Evolutionary conservation across 2,329 filamentous ascomycete genomes (phyloP).

Genomic region (Nemania bipapillata): DNA sequence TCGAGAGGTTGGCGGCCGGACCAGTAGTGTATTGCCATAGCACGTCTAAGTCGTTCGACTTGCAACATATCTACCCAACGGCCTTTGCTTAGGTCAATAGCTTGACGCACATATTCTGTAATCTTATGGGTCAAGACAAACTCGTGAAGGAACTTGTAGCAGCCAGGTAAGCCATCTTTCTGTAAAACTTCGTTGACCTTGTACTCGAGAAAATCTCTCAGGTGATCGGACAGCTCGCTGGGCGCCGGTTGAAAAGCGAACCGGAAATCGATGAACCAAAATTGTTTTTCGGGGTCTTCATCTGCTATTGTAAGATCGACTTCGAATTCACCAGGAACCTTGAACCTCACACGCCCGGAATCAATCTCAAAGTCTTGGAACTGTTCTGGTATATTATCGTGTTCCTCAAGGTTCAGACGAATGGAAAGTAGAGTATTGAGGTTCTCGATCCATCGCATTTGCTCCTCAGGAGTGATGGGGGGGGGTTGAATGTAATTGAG

Average conservation of each 20-base stretch:
- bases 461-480: slow-evolving; percentile 74
- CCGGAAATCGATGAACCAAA: slow-evolving; percentile 93
- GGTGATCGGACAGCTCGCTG: slow-evolving; percentile 66
- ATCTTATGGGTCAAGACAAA: slow-evolving; percentile 92
- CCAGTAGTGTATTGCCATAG: slow-evolving; percentile 93
- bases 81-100: slow-evolving; percentile 71
- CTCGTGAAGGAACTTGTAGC: slow-evolving; percentile 88
- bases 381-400: slow-evolving; percentile 76
- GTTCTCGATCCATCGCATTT: slow-evolving; percentile 78
- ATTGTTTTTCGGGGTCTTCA: slow-evolving; percentile 83
- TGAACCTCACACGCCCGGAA: slow-evolving; percentile 90
- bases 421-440: slow-evolving; percentile 86
- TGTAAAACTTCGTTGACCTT: slow-evolving; percentile 77
- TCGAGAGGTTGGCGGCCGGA: slow-evolving; percentile 65
- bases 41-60: slow-evolving; percentile 82
- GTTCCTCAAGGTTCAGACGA: slow-evolving; percentile 85
- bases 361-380: slow-evolving; percentile 81
- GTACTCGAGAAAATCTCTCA: slow-evolving; percentile 74
- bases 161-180: slow-evolving; percentile 77
- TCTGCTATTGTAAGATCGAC: slow-evolving; percentile 90
- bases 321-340: slow-evolving; percentile 85
- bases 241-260: slow-evolving; percentile 81
- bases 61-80: slow-evolving; percentile 82
- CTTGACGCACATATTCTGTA: slow-evolving; percentile 81
- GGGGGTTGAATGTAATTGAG: slow-evolving; percentile 81